These are phyloP conservation scores for Biscutella laevigata DNA, from an alignment of 441 rosid species.

Conservation along the genomic window DNA sequence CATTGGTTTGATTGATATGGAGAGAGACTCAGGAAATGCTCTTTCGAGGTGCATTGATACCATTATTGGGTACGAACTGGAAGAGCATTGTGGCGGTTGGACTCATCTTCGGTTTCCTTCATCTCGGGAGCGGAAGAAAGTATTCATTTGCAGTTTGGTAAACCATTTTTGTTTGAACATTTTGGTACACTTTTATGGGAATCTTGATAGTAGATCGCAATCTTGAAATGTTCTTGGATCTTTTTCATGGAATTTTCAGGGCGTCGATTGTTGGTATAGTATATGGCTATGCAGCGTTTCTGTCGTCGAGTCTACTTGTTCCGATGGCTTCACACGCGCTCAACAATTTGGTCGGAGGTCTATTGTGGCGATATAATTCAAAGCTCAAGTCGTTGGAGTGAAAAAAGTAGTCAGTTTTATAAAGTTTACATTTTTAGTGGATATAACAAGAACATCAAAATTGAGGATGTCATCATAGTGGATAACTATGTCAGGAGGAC, in stretches of 20 bases:
- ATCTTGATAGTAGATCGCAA: neutral
- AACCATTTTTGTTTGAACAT: neutral
- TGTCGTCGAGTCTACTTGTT: conserved; percentile 54
- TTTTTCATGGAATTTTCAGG: conserved; percentile 35
- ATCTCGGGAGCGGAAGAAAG: conserved; percentile 76
- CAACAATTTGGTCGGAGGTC: conserved; percentile 72
- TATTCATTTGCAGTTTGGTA: conserved; percentile 85
- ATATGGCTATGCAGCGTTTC: conserved; percentile 62
- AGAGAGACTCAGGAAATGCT: conserved; percentile 69
- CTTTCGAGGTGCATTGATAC: conserved; percentile 67
- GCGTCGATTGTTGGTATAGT: conserved; percentile 69
- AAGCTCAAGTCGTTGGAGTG: conserved; percentile 26
- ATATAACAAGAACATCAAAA: neutral
- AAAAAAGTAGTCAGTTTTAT: neutral
- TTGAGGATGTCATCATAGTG: conserved; percentile 17
- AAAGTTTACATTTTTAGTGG: neutral
- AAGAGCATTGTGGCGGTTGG: conserved; percentile 47
- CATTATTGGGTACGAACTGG: conserved; percentile 65
- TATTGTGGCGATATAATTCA: conserved; percentile 56
- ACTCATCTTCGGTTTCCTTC: conserved; percentile 60
- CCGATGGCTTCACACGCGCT: conserved; percentile 76
- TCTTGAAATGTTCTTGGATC: neutral
- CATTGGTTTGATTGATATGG: neutral
- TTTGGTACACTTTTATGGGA: too few species aligned
- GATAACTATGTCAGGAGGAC: conserved; percentile 20